Conservation (phyloP, 2,329 filamentous ascomycete species). For the Penicillium digitatum region DNA sequence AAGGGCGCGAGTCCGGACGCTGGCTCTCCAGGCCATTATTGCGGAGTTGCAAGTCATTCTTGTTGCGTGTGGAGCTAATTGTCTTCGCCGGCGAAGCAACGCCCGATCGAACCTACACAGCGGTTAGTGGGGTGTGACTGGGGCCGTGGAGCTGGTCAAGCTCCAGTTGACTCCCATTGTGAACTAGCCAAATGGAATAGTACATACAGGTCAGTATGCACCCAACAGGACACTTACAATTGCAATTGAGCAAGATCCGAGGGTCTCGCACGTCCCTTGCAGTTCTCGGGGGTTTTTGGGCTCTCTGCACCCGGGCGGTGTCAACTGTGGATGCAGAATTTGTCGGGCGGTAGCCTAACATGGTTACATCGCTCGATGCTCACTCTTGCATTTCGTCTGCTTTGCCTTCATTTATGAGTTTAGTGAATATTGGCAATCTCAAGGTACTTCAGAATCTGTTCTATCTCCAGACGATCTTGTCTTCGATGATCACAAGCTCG, state of each 20-base stretch:
- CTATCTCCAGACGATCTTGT: not conserved
- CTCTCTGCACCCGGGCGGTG: slow-evolving; percentile 19
- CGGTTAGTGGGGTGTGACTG: slow-evolving; percentile 3
- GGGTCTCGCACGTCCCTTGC: slow-evolving; percentile 19
- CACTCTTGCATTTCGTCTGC: not conserved
- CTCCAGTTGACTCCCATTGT: not conserved
- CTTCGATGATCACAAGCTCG: not conserved
- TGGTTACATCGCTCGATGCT: not conserved
- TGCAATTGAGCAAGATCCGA: slow-evolving; percentile 20
- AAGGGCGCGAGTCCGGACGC: slow-evolving; percentile 25
- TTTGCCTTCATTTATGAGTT: not conserved
- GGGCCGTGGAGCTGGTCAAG: not conserved
- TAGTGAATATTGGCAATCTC: not conserved
- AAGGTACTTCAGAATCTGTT: not conserved
- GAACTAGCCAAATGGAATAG: not conserved
- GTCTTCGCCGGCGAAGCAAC: slow-evolving; percentile 14
- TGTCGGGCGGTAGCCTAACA: not conserved
- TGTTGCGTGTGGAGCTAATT: slow-evolving; percentile 12
- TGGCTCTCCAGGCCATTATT: slow-evolving; percentile 27
- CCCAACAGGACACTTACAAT: slow-evolving; percentile 13
- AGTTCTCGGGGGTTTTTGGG: slow-evolving; percentile 20
- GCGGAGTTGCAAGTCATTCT: slow-evolving; percentile 25
- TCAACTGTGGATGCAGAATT: not conserved
- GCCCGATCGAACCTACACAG: slow-evolving; percentile 19
- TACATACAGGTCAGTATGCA: not conserved